A percentile compares a stretch with the other conserved stretches of the same genome.
These are phyloP conservation scores for Graphilbum ipis-grandicollis DNA, from an alignment of 2,329 filamentous ascomycete genomes.

Conservation along the genomic window DNA sequence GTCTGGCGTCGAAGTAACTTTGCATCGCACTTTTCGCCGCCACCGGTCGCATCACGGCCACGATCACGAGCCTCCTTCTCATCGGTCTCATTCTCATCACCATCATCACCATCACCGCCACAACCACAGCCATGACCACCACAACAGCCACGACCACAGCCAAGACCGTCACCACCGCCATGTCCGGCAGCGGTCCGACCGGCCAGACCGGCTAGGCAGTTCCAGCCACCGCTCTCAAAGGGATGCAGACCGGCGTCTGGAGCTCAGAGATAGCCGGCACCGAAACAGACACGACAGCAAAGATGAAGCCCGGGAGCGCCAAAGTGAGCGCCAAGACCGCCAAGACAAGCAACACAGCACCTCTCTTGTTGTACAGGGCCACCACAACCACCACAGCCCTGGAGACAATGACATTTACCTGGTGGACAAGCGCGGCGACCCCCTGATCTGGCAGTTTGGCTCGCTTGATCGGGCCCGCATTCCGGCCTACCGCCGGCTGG, in stretches of 20 bases:
- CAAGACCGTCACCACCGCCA: no score
- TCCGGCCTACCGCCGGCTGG: slow-evolving; percentile 52
- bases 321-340: no score
- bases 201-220: no score
- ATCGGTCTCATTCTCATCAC: background rate
- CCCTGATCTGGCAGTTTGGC: slow-evolving; percentile 58
- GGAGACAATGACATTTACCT: slow-evolving; percentile 25
- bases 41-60: no score
- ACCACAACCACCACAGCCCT: background rate
- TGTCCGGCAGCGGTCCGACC: no score
- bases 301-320: no score
- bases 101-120: background rate
- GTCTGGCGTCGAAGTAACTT: no score
- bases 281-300: background rate
- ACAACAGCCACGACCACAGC: no score
- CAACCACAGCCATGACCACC: background rate
- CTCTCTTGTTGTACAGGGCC: background rate
- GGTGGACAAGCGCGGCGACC: slow-evolving; percentile 61
- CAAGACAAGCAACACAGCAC: no score
- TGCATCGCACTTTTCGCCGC: no score
- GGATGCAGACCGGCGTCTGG: no score
- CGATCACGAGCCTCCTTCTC: background rate
- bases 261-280: background rate
- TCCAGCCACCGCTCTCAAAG: no score
- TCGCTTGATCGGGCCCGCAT: slow-evolving; percentile 54